A percentile compares a stretch with the other conserved stretches of the same genome.
Evolutionary conservation across 306 rosid species (phyloP).

Genomic region (Cucumis sativus): Cucumber_9930_V3 NC_026656.2:17593001-17593500

Average conservation of each 20-base stretch:
- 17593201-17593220: background rate
- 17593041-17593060: background rate
- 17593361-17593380: conserved; percentile 71
- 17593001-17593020: background rate
- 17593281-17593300: background rate
- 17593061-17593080: background rate
- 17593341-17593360: conserved; percentile 71
- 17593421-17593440: conserved; percentile 17
- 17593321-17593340: conserved; percentile 55
- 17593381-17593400: conserved; percentile 92
- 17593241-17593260: background rate
- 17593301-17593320: conserved; percentile 23
- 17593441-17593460: conserved; percentile 13
- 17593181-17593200: background rate
- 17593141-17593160: background rate
- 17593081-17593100: background rate
- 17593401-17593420: conserved; percentile 95
- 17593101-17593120: background rate
- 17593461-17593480: background rate
- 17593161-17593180: background rate
- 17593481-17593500: background rate
- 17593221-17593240: background rate
- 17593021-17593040: background rate
- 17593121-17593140: background rate
- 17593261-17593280: background rate